Percentiles rank a stretch among this genome's conserved stretches.
Evolutionary conservation across 768 basidiomycete genomes (phyloP).

Genomic region (Astraeus odoratus): DNA sequence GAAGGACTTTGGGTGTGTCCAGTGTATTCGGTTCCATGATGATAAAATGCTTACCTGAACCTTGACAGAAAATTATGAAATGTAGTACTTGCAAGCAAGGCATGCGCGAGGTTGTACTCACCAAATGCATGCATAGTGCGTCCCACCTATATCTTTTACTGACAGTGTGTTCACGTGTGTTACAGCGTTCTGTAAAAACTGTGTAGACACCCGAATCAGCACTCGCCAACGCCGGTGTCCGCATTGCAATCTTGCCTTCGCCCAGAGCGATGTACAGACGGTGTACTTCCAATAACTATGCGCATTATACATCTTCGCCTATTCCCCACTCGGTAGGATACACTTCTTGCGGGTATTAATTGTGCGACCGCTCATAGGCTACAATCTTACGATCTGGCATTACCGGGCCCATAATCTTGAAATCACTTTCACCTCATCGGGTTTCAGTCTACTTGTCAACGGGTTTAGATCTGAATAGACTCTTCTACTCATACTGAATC

Average conservation of each 20-base stretch:
- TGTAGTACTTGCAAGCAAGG: constrained; percentile 82
- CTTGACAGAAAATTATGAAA: constrained; percentile 64
- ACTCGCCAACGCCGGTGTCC: constrained; percentile 94
- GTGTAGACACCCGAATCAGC: constrained; percentile 79
- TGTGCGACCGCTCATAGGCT: not conserved
- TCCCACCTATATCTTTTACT: constrained; percentile 10
- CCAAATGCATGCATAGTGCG: constrained; percentile 90
- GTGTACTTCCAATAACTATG: constrained; percentile 48
- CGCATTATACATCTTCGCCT: not conserved
- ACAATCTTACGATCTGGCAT: not conserved
- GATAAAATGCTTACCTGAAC: not conserved
- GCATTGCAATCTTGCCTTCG: constrained; percentile 76
- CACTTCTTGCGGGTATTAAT: not conserved
- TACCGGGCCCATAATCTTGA: not conserved
- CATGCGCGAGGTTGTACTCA: constrained; percentile 74
- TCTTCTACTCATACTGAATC: not conserved
- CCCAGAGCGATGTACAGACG: constrained; percentile 73
- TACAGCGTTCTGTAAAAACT: constrained; percentile 78
- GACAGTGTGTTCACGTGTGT: not conserved
- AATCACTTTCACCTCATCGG: not conserved
- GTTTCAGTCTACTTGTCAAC: not conserved
- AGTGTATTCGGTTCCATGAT: not conserved
- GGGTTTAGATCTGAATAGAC: not conserved
- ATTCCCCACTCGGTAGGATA: not conserved
- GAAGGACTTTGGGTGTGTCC: constrained; percentile 52